Percentiles rank a stretch among this genome's conserved stretches.
These are phyloP conservation scores for Hypoxylon rubiginosum DNA, from an alignment of 2,329 filamentous ascomycete genomes.

Conservation along the genomic window DNA sequence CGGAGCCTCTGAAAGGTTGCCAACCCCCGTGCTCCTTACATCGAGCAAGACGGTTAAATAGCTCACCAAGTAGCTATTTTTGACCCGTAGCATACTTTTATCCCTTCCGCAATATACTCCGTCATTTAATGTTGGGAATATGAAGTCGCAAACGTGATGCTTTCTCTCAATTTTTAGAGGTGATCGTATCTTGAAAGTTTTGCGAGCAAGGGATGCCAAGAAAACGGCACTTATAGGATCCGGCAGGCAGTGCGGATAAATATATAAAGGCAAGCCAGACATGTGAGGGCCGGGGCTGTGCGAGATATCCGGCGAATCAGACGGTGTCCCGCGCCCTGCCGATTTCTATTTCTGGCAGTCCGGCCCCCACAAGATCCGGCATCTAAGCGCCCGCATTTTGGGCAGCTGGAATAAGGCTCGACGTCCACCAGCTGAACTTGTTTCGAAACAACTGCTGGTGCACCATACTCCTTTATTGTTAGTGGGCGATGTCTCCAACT, in stretches of 20 bases:
- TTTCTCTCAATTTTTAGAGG: background rate
- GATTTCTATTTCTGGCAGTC: conserved; percentile 36
- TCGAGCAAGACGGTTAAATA: too few species aligned
- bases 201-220: conserved; percentile 22
- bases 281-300: conserved; percentile 25
- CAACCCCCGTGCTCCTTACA: too few species aligned
- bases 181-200: background rate
- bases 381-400: conserved; percentile 18
- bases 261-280: background rate
- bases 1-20: background rate
- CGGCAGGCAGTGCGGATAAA: conserved; percentile 25
- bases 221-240: conserved; percentile 13
- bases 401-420: conserved; percentile 18
- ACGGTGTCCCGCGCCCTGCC: background rate
- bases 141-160: background rate
- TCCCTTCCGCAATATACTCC: background rate
- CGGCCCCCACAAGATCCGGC: conserved; percentile 26
- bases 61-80: too few species aligned
- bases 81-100: too few species aligned
- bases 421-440: conserved; percentile 22
- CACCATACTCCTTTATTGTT: background rate
- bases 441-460: conserved; percentile 33
- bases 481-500: background rate
- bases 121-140: background rate
- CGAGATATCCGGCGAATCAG: conserved; percentile 33